A percentile compares a stretch with the other conserved stretches of the same genome.
Conservation (phyloP, 83 land plant species). For the Picea abies region DNA sequence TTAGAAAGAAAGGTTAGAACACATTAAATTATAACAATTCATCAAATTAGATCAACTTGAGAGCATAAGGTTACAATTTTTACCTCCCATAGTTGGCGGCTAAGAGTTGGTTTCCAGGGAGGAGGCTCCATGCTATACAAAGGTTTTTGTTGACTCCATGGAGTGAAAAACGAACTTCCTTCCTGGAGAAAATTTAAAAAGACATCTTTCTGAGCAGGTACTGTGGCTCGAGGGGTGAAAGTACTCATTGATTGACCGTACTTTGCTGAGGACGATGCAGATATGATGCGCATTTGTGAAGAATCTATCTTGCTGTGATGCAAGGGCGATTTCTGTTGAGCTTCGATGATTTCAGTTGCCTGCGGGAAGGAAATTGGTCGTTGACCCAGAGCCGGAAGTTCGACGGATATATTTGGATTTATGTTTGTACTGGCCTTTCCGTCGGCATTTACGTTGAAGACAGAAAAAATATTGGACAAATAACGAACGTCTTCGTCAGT, state of each 20-base stretch:
- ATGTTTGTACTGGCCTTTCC: neutral
- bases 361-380: neutral
- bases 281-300: neutral
- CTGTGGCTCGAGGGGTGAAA: neutral
- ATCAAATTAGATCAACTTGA: neutral
- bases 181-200: conserved; percentile 11
- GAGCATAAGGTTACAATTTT: neutral
- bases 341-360: neutral
- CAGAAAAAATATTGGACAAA: conserved; percentile 4
- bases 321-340: neutral
- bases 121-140: neutral
- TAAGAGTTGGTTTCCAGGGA: neutral
- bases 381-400: neutral
- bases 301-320: neutral
- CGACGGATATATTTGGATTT: neutral
- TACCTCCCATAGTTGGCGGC: conserved; percentile 9
- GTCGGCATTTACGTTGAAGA: neutral
- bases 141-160: conserved; percentile 12
- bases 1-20: neutral
- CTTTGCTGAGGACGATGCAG: neutral
- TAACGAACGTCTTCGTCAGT: neutral
- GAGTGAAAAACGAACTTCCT: conserved; percentile 20
- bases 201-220: neutral
- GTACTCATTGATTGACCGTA: neutral
- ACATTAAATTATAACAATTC: too few species aligned